Evolutionary conservation across 192 early-diverging fungal genomes (phyloP).

Genomic region (Funneliformis mosseae): DNA sequence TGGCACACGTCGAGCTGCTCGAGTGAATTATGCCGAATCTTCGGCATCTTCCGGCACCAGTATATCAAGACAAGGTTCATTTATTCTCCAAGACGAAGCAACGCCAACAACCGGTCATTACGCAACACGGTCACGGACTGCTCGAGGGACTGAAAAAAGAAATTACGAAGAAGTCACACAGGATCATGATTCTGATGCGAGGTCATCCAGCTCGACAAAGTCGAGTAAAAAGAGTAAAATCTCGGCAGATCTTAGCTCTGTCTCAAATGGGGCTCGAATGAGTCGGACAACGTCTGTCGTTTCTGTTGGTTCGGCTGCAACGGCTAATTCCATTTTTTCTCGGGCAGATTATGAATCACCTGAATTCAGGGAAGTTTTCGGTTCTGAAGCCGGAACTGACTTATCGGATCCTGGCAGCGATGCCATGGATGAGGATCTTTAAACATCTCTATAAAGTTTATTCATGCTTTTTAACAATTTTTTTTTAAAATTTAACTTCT

Average conservation of each 20-base stretch:
- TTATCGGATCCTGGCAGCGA: constrained; percentile 1
- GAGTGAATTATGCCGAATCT: background rate
- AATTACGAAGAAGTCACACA: background rate
- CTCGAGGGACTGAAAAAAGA: background rate
- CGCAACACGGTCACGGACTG: background rate
- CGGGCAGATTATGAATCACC: constrained; percentile 3
- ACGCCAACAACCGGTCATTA: background rate
- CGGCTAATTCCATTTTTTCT: background rate
- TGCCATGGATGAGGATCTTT: background rate
- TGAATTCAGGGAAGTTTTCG: constrained; percentile 2
- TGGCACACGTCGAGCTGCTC: background rate
- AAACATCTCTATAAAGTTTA: background rate
- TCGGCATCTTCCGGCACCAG: background rate
- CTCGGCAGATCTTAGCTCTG: background rate
- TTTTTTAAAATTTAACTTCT: no score
- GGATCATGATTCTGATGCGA: background rate
- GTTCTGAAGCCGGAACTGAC: constrained; percentile 2
- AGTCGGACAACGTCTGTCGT: background rate
- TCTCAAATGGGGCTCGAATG: background rate
- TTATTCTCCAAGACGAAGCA: background rate
- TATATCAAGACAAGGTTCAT: background rate
- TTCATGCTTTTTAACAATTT: no score
- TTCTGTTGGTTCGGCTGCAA: background rate
- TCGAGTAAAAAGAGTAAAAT: background rate
- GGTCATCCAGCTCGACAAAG: background rate